A percentile compares a stretch with the other conserved stretches of the same genome.
phyloP scores from a whole-genome alignment of 768 basidiomycete species.

The Cyathus striatus region DNA sequence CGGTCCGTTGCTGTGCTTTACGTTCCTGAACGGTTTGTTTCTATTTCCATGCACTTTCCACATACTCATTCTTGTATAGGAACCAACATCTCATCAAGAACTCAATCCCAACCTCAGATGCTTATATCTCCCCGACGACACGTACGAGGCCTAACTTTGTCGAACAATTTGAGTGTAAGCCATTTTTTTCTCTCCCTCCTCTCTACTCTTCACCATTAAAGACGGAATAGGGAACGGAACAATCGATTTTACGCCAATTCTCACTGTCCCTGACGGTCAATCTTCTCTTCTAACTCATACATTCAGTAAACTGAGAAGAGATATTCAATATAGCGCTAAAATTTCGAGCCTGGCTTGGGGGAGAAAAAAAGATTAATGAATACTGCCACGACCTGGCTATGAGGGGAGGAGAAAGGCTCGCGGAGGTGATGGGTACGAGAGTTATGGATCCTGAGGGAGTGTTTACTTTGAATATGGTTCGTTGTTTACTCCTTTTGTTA shows the following conservation, averaged over 20 bases:
- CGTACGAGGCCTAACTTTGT: slow-evolving; percentile 35
- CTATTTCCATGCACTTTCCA: not conserved
- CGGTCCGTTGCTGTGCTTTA: slow-evolving; percentile 49
- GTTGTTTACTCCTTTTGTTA: slow-evolving; percentile 1
- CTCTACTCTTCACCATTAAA: not conserved
- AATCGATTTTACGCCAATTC: slow-evolving; percentile 44
- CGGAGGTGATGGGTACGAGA: slow-evolving; percentile 53
- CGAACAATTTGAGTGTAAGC: slow-evolving; percentile 46
- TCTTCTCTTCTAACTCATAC: slow-evolving; percentile 8
- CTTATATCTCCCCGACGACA: slow-evolving; percentile 45
- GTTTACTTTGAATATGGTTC: slow-evolving; percentile 69
- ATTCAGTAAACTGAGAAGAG: not conserved
- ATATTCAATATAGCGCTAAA: slow-evolving; percentile 45
- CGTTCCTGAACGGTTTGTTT: slow-evolving; percentile 19
- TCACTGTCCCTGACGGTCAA: slow-evolving; percentile 51
- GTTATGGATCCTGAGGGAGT: slow-evolving; percentile 49
- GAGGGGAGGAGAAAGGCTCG: slow-evolving; percentile 56
- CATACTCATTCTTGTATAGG: slow-evolving; percentile 23
- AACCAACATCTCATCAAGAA: slow-evolving; percentile 62
- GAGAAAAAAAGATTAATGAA: slow-evolving; percentile 63
- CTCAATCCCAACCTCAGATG: slow-evolving; percentile 49
- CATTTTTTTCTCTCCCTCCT: slow-evolving; percentile 3
- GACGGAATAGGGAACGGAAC: slow-evolving; percentile 57
- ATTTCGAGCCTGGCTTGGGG: slow-evolving; percentile 71
- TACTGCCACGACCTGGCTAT: slow-evolving; percentile 71